phyloP scores from a whole-genome alignment of 495 filamentous ascomycete species.

The Penicillium psychrofluorescens region DNA sequence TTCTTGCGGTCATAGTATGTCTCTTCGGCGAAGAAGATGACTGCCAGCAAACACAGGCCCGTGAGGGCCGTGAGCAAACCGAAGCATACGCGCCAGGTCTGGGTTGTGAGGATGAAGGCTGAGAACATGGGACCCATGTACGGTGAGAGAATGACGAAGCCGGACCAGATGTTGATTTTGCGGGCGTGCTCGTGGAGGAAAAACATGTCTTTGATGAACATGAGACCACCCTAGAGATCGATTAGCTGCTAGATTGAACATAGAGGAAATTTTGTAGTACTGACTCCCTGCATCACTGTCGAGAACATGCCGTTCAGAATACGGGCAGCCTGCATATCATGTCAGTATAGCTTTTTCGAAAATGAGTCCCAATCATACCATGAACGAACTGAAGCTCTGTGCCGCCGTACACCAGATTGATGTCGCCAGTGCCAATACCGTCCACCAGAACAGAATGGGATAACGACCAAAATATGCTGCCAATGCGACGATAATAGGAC shows the following conservation, averaged over 20 bases:
- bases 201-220: slow-evolving; percentile 60
- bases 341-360: neutral
- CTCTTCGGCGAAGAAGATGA: slow-evolving; percentile 49
- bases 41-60: slow-evolving; percentile 37
- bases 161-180: slow-evolving; percentile 58
- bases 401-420: slow-evolving; percentile 48
- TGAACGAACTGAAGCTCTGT: slow-evolving; percentile 45
- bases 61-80: slow-evolving; percentile 46
- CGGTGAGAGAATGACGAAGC: slow-evolving; percentile 45
- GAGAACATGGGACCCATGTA: slow-evolving; percentile 55
- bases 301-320: slow-evolving; percentile 60
- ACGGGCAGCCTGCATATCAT: slow-evolving; percentile 33
- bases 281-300: slow-evolving; percentile 42
- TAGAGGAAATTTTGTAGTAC: neutral
- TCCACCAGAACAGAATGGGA: slow-evolving; percentile 54
- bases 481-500: slow-evolving; percentile 47
- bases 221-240: slow-evolving; percentile 40
- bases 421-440: slow-evolving; percentile 39
- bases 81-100: slow-evolving; percentile 47
- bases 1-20: slow-evolving; percentile 50
- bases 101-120: slow-evolving; percentile 46
- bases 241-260: too few relatives aligned
- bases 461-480: slow-evolving; percentile 52
- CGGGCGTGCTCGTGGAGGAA: slow-evolving; percentile 57
- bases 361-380: slow-evolving; percentile 10